phyloP scores from a whole-genome alignment of 192 early-diverging fungal species.

The Lobosporangium transversale region DNA sequence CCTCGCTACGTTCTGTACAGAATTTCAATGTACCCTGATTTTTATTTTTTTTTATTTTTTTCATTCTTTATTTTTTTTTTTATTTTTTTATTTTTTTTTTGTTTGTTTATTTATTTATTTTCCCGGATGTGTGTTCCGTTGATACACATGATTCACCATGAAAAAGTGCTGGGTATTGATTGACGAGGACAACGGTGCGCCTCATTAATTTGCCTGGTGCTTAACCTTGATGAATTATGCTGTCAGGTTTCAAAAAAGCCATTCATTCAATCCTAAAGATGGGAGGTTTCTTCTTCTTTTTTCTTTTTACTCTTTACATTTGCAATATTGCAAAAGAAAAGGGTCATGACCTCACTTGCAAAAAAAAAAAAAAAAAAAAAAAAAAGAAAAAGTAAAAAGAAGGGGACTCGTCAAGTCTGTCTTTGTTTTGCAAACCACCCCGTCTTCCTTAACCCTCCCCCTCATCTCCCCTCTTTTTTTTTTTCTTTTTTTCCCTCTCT shows the following conservation, averaged over 20 bases:
- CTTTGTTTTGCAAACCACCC: too few species aligned
- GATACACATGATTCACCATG: background rate
- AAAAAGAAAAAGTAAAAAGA: too few species aligned
- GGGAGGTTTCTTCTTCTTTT: background rate
- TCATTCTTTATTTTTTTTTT: background rate
- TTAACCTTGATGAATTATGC: background rate
- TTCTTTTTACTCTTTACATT: too few species aligned
- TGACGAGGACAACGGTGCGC: slow-evolving; percentile 6
- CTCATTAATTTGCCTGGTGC: background rate
- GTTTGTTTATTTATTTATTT: background rate
- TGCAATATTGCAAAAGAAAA: too few species aligned
- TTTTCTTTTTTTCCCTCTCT: too few species aligned
- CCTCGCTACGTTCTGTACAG: background rate
- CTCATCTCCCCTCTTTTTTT: too few species aligned
- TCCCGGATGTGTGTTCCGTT: background rate
- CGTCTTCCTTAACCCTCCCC: too few species aligned
- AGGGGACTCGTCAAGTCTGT: too few species aligned
- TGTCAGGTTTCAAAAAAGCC: background rate
- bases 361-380: too few species aligned
- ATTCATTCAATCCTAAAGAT: background rate
- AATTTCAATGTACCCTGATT: background rate
- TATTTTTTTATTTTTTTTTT: background rate
- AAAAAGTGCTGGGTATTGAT: too few species aligned
- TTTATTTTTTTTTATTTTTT: background rate
- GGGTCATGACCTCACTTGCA: background rate